phyloP scores from a whole-genome alignment of 2,329 filamentous ascomycete species.

The Sclerotinia trifoliorum region DNA sequence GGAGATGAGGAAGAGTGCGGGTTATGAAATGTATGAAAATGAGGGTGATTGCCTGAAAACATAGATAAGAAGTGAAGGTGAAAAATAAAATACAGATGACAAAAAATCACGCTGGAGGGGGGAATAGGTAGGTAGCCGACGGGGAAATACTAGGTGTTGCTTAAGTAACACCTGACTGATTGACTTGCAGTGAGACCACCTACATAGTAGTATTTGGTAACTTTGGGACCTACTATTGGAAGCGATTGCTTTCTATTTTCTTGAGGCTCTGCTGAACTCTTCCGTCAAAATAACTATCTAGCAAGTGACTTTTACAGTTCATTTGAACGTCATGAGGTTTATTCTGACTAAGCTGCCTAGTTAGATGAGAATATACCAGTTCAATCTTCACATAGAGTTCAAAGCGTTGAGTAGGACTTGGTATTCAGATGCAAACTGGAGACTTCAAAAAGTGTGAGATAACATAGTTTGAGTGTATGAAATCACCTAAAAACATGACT shows the following conservation, averaged over 20 bases:
- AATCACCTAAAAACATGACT: background rate
- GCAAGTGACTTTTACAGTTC: background rate
- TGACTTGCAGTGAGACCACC: background rate
- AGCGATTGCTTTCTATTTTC: too few relatives aligned
- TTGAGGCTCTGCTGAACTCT: background rate
- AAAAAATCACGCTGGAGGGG: background rate
- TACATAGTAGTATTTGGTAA: background rate
- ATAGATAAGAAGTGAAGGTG: background rate
- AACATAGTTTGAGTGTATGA: background rate
- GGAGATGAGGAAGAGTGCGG: background rate
- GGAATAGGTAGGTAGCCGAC: background rate
- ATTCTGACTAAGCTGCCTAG: background rate
- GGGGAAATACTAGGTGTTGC: background rate
- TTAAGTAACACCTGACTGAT: background rate
- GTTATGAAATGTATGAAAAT: background rate
- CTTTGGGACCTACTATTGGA: background rate
- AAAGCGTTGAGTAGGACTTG: background rate
- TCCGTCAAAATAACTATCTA: too few relatives aligned
- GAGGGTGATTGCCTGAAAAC: background rate
- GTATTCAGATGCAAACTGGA: too few relatives aligned
- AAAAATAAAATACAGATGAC: background rate
- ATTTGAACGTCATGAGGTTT: background rate
- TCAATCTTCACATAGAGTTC: background rate
- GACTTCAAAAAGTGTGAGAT: too few relatives aligned
- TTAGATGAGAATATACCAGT: background rate